A percentile compares a stretch with the other conserved stretches of the same genome.
These are phyloP conservation scores for Bertia moriformis DNA, from an alignment of 2,329 filamentous ascomycete genomes.

Conservation along the genomic window DNA sequence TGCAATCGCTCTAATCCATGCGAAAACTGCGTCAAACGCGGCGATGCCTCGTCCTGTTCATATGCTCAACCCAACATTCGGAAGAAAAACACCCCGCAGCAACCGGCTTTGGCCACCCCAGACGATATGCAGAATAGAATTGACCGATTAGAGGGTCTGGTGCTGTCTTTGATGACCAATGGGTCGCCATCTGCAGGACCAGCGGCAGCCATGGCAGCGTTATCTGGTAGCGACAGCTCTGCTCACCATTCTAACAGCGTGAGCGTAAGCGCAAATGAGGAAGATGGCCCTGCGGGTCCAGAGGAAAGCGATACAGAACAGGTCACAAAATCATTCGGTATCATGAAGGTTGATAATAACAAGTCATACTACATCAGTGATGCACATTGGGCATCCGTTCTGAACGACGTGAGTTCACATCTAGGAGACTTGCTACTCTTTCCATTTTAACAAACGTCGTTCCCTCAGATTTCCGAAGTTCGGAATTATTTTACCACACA, in stretches of 20 bases:
- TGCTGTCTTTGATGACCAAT: conserved; percentile 39
- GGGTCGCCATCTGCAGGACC: conserved; percentile 26
- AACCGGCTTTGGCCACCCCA: conserved; percentile 20
- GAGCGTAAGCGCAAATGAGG: neutral
- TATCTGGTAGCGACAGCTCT: conserved; percentile 5
- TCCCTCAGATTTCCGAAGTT: conserved; percentile 20
- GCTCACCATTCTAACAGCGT: neutral
- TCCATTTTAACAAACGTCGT: too few relatives aligned
- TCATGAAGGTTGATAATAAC: conserved; percentile 1
- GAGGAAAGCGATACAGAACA: conserved; percentile 1
- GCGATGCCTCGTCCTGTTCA: conserved; percentile 14
- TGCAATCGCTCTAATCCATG: conserved; percentile 16
- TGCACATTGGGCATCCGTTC: conserved; percentile 23
- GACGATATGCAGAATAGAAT: conserved; percentile 43
- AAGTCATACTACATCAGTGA: conserved; percentile 15
- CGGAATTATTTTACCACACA: conserved; percentile 17
- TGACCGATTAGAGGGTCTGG: conserved; percentile 37
- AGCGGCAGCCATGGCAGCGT: conserved; percentile 22
- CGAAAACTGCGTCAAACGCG: conserved; percentile 16
- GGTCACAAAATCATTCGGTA: neutral
- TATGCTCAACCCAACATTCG: conserved; percentile 21
- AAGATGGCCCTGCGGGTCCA: neutral
- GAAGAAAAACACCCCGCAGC: conserved; percentile 24
- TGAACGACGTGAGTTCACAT: conserved; percentile 12
- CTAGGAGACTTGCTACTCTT: too few relatives aligned